phyloP scores from a whole-genome alignment of 768 basidiomycete genomes.

The Phaeotremella fagi region DNA sequence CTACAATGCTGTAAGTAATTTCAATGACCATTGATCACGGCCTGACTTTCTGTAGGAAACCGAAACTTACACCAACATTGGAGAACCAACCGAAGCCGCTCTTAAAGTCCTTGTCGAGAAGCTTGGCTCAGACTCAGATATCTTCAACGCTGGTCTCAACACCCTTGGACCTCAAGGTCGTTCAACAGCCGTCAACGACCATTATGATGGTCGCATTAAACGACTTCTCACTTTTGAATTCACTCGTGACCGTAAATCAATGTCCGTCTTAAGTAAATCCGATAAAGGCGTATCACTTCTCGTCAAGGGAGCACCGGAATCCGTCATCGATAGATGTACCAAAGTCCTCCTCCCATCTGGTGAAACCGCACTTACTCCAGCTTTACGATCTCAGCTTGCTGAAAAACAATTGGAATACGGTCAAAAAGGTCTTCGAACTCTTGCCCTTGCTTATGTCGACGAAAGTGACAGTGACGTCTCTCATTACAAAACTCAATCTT shows the following conservation, averaged over 20 bases:
- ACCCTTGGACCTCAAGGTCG: slow-evolving; percentile 60
- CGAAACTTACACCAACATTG: slow-evolving; percentile 70
- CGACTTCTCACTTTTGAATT: slow-evolving; percentile 95
- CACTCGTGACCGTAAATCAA: slow-evolving; percentile 96
- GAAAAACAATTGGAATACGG: slow-evolving; percentile 69
- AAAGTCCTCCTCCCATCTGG: slow-evolving; percentile 49
- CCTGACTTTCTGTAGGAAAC: slow-evolving; percentile 60
- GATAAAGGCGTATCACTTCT: slow-evolving; percentile 63
- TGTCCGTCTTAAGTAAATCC: slow-evolving; percentile 85
- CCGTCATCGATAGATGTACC: slow-evolving; percentile 82
- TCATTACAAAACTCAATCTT: slow-evolving; percentile 74
- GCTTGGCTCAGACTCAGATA: slow-evolving; percentile 65
- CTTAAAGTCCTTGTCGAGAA: slow-evolving; percentile 94
- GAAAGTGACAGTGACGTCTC: slow-evolving; percentile 68
- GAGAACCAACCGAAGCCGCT: slow-evolving; percentile 96
- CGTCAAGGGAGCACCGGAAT: slow-evolving; percentile 95
- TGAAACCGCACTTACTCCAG: slow-evolving; percentile 63
- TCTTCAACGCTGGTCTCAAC: slow-evolving; percentile 54
- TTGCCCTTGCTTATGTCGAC: slow-evolving; percentile 83
- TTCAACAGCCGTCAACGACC: slow-evolving; percentile 77
- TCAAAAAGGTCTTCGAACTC: slow-evolving; percentile 74
- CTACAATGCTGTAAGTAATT: slow-evolving; percentile 63
- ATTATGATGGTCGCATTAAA: slow-evolving; percentile 67
- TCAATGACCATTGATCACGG: neutral
- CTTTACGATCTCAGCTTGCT: slow-evolving; percentile 60